Percentiles rank a stretch among this genome's conserved stretches.
Evolutionary conservation across 106 monocot genomes (phyloP).

Genomic region (Acorus calamus): DNA sequence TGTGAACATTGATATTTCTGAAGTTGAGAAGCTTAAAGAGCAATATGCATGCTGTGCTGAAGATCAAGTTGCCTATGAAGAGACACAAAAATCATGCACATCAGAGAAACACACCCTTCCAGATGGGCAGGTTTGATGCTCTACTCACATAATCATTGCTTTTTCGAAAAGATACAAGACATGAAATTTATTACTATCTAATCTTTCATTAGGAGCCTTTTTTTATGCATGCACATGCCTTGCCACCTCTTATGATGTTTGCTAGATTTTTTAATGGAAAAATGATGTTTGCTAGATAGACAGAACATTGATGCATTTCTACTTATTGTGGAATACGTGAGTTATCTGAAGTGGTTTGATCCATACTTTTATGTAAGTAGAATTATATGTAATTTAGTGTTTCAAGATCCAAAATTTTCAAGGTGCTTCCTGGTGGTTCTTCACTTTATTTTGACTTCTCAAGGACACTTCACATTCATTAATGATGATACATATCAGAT

Average conservation of each 20-base stretch:
- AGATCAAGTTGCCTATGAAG: conserved; percentile 59
- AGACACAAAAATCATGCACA: conserved; percentile 33
- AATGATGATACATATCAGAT: no score
- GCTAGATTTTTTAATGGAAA: conserved; percentile 1
- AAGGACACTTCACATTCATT: no score
- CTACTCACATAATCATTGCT: neutral
- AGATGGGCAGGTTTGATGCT: conserved; percentile 70
- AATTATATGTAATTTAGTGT: no score
- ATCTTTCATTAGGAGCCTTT: neutral
- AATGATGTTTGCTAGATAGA: no score
- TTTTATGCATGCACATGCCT: neutral
- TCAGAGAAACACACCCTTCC: conserved; percentile 75
- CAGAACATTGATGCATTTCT: no score
- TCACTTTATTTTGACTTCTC: no score
- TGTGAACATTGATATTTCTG: conserved; percentile 54
- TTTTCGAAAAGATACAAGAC: neutral
- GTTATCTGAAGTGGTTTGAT: no score
- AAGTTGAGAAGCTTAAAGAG: conserved; percentile 85
- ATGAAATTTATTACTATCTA: no score
- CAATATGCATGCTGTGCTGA: conserved; percentile 65
- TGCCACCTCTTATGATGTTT: neutral
- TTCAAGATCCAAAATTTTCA: no score
- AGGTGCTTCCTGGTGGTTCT: no score
- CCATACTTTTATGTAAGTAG: no score
- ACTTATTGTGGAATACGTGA: no score